Base-by-base conservation (phyloP, 2,329 filamentous ascomycete species). In the Phoma sp. region DNA sequence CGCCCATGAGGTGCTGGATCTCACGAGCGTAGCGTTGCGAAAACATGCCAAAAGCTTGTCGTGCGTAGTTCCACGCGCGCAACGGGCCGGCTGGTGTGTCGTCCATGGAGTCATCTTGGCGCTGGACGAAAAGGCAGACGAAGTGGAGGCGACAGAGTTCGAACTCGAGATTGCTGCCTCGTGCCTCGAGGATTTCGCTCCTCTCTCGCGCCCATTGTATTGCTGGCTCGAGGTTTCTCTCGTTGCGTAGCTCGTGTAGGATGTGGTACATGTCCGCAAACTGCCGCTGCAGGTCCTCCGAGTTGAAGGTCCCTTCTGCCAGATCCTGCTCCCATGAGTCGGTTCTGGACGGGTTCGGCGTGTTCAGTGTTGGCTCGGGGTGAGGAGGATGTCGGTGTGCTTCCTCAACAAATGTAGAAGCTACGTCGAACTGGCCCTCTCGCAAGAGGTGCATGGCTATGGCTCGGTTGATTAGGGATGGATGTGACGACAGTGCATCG, bases 401-500 rank as follows among this genome's bases (percentile, higher is more conserved):
- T 79, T 98, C 95, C 12, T 83, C 79, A 42, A 96, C 85, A 65
- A 99, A 97, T 1, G 88, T 92, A 14, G 88, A 87, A 11, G 93
- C 93, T 2, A 96, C 93, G 18, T 83, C 83, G 74, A 99, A 99
- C 71, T 96, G 90, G 42, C 95, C 95, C 77, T 98, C 93, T 33
- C 95, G 90, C 32, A 99, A 83, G 18, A 99, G 84, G 71, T 99
- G 95, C 92, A 98, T 97, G 9, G 91, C 91, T 65, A 99, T 96
- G 6, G 95, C 93, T 51, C 93, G 87, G 76, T 97, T 96, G 71
- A 98, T 91, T 11, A 97, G 82, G 14, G 83, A 81, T 4, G 89
- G 84, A 61, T 96, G 87, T 17, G 87, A 84, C 1, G 86, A 87
- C 74, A 97, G 86, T 28, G 87, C 89, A 75, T 96, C 92, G 66